Evolutionary conservation across 139 green algal genomes (phyloP), one percentile per base, ranked within the genome.

Genomic region (Coelastrella sp.): DNA sequence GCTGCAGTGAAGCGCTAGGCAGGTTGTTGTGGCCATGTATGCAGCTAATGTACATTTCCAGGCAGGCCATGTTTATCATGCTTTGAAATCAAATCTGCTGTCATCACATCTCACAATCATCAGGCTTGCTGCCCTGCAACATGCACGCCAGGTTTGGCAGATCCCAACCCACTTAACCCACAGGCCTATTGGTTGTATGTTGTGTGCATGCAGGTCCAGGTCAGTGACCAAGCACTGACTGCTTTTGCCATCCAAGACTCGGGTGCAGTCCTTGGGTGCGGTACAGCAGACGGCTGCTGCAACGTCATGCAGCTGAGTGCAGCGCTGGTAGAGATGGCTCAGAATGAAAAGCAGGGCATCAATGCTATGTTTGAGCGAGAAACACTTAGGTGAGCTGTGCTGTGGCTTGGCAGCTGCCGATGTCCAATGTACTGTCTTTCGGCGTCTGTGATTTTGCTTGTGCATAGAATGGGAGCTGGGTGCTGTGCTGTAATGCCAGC

Each of bases 341-440:
- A 94, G 47, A 97, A 96, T 61, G 97, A 99, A 94, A 98, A 98
- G 93, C 85, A 94, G 65, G 89, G 86, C 59, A 96, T 98, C 81
- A 94, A 94, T 87, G 92, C 92, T 76, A 95, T 97, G 95, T 93
- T 96, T 64, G 94, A 97, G 78, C 92, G 94, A 14, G 95, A 97
- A 85, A 95, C 92, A 66, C 92, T 93, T 80, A 85, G 93, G 54
- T 91, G 54, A n/a, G 86, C 14, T 16, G 6, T 22, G 61, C 10
- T 0, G 0, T 71, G 61, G 10, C 11, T 13, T 19, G 61, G 11
- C 61, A 71, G 11, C 10, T 71, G 11, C 10, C 0, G 61, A 13
- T 19, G 11, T 71, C 8, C 8, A 71, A 2, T 13, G 11, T 10
- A 10, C 11, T 10, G 11, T 13, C 8, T 13, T 19, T 71, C 10